Conservation (phyloP, 1,284 basidiomycete genomes). For the Xerocomus minutiporus region DNA sequence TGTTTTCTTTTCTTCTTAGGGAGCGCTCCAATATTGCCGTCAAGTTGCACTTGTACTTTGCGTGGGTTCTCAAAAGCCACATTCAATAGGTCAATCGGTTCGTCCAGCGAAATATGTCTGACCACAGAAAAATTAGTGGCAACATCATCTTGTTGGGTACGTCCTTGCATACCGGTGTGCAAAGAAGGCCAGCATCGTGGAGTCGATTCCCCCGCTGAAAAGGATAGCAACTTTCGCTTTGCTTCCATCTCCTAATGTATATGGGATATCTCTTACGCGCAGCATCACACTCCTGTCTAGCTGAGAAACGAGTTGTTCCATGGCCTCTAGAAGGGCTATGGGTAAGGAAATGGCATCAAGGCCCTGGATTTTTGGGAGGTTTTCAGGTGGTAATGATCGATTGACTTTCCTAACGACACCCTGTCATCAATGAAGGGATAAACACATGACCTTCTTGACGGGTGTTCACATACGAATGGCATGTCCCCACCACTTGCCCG, state of each 20-base stretch:
- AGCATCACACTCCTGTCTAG: constrained; percentile 59
- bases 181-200: constrained; percentile 76
- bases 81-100: constrained; percentile 92
- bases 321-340: constrained; percentile 38
- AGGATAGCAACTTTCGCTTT: constrained; percentile 75
- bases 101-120: constrained; percentile 65
- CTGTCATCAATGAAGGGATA: constrained; percentile 32
- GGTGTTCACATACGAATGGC: constrained; percentile 28
- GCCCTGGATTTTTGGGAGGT: constrained; percentile 35
- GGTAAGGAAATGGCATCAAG: constrained; percentile 44
- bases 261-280: constrained; percentile 55
- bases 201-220: constrained; percentile 97
- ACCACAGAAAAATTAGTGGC: constrained; percentile 16
- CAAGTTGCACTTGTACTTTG: constrained; percentile 47
- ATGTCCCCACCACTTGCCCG: constrained; percentile 12
- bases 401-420: constrained; percentile 46
- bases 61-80: constrained; percentile 95
- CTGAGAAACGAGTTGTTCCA: constrained; percentile 50
- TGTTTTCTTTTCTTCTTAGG: constrained; percentile 43
- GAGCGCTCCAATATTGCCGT: constrained; percentile 44
- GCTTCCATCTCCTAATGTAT: constrained; percentile 32
- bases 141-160: neutral
- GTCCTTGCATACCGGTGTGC: constrained; percentile 57
- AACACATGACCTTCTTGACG: neutral
- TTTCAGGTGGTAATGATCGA: constrained; percentile 41